A percentile compares a stretch with the other conserved stretches of the same genome.
phyloP scores from a whole-genome alignment of 2,329 filamentous ascomycete species.

The Graphiopsis chlorocephala region DNA sequence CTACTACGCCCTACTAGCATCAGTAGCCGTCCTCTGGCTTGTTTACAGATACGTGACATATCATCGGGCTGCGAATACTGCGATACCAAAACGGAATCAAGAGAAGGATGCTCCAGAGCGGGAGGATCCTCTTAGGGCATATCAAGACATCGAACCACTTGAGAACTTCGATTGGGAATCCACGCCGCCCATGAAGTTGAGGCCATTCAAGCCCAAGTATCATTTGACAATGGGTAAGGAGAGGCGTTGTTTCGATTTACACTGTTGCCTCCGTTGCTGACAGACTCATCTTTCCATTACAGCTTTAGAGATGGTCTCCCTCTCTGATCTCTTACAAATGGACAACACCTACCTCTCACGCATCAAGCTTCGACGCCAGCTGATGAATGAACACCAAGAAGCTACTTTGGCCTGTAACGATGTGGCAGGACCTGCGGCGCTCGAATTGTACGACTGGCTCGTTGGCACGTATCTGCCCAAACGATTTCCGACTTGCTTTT shows the following conservation, averaged over 20 bases:
- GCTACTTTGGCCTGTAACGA: conserved; percentile 41
- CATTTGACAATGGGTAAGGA: conserved; percentile 62
- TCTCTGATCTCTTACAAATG: conserved; percentile 57
- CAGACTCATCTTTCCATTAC: neutral
- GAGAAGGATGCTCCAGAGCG: neutral
- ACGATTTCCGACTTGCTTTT: conserved; percentile 49
- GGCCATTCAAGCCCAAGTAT: conserved; percentile 61
- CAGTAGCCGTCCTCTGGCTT: neutral
- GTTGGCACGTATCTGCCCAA: conserved; percentile 54
- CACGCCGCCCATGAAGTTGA: conserved; percentile 52
- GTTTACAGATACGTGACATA: neutral
- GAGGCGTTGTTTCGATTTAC: neutral
- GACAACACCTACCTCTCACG: conserved; percentile 58
- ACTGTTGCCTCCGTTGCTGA: neutral
- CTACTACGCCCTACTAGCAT: neutral
- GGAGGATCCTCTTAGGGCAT: conserved; percentile 28
- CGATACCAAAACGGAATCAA: neutral
- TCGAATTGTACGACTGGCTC: conserved; percentile 58
- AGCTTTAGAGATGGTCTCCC: conserved; percentile 53
- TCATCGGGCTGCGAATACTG: neutral
- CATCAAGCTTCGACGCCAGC: conserved; percentile 47
- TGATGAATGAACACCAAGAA: conserved; percentile 45
- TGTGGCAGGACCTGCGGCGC: conserved; percentile 46
- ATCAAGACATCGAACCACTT: conserved; percentile 46
- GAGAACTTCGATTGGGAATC: conserved; percentile 50